phyloP scores from a whole-genome alignment of 2,329 filamentous ascomycete genomes.

The Verticillium nonalfalfae region DNA sequence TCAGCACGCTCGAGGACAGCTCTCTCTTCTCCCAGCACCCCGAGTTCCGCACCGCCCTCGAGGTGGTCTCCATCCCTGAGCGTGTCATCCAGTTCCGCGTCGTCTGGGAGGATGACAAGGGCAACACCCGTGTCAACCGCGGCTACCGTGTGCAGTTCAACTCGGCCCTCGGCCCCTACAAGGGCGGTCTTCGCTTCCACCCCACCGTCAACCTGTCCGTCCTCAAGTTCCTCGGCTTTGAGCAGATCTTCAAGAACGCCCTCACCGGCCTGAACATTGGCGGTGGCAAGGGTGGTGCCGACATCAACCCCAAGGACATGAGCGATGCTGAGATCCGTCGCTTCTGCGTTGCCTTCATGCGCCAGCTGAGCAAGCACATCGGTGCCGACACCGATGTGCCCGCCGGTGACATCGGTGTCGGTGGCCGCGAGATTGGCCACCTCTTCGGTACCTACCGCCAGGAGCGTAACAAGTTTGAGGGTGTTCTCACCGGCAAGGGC shows the following conservation, averaged over 20 bases:
- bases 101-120: constrained; percentile 92
- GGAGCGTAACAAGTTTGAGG: constrained; percentile 86
- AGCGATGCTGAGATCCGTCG: constrained; percentile 94
- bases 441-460: constrained; percentile 92
- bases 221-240: constrained; percentile 97
- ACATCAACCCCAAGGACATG: constrained; percentile 99
- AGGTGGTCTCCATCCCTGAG: constrained; percentile 86
- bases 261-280: constrained; percentile 92
- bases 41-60: constrained; percentile 86
- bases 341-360: constrained; percentile 96
- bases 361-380: constrained; percentile 91
- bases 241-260: constrained; percentile 99
- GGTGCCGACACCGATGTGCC: constrained; percentile 94
- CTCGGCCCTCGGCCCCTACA: constrained; percentile 94
- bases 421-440: constrained; percentile 86
- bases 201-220: constrained; percentile 68
- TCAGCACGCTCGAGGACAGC: constrained; percentile 88
- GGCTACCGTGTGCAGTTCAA: constrained; percentile 99
- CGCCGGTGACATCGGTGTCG: constrained; percentile 94
- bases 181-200: constrained; percentile 94
- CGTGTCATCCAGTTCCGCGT: constrained; percentile 96
- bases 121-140: constrained; percentile 83
- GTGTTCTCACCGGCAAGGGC: constrained; percentile 94
- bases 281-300: constrained; percentile 93
- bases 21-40: constrained; percentile 90